Base-by-base conservation (phyloP, 805 yeast species). In the Candida morakotiae region DNA sequence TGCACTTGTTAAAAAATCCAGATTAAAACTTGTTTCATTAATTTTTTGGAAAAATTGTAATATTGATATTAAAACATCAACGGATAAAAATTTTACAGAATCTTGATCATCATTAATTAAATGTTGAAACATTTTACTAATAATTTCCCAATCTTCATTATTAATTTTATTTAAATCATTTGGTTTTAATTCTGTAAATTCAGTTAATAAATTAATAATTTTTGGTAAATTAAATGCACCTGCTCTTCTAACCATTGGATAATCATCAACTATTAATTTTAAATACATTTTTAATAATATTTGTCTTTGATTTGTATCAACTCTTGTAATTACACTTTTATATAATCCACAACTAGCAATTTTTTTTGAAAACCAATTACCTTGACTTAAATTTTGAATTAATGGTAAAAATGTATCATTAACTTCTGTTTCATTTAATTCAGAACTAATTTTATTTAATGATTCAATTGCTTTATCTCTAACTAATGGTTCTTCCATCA, bases 231-330 rank as follows among this genome's bases (percentile, higher is more conserved):
- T 77, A 28, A 78, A 77, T 5, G 95, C 98, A 11, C 97, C 94
- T 8, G 96, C 84, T 56, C 97, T 81, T 62, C 96, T 81, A 15
- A 93, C 98, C 96, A 93, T 88, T 43, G 99, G 98, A 14, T 95
- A 86, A 41, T 93, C 98, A 60, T 93, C 98, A 46, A 75, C 76
- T 34, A 85, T 77, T 48, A 93, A 69, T 47, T 80, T 83, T 41
- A 77, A 69, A 60, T 81, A 91, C 30, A 82, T 62, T 28, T 73
- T 70, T 44, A 88, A 70, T 41, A 93, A 67, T 34, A 79, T 81
- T 29, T 71, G 72, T 57, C 91, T 71, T 28, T 69, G 59, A 2
- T 62, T 57, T 13, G 75, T 67, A 44, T 75, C 72, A 8, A 83
- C 84, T 47, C 79, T 72, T 27, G 69, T 64, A 29, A 84, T 67